A percentile compares a stretch with the other conserved stretches of the same genome.
Evolutionary conservation across 352 stramenopile species (phyloP).

Genomic region (Aphanomyces invadans): DNA sequence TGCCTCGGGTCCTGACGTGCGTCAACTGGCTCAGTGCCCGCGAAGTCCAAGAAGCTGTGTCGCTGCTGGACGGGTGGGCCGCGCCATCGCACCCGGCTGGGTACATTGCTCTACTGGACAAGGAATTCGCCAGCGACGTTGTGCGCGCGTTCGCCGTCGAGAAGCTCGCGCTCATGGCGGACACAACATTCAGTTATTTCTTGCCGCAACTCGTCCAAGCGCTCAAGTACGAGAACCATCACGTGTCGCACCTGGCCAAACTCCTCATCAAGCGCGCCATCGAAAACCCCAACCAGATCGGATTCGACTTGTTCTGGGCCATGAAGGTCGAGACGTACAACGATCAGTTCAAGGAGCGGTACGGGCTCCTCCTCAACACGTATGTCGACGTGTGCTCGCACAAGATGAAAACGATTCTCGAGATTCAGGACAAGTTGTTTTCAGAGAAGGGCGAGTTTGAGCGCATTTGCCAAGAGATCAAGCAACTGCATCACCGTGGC

Average conservation of each 20-base stretch:
- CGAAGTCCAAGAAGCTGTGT: slow-evolving; percentile 63
- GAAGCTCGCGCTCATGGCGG: slow-evolving; percentile 71
- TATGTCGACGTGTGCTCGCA: slow-evolving; percentile 80
- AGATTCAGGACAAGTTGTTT: slow-evolving; percentile 84
- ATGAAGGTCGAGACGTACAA: slow-evolving; percentile 87
- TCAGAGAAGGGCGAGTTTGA: slow-evolving; percentile 75
- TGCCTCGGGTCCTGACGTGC: slow-evolving; percentile 71
- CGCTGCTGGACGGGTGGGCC: slow-evolving; percentile 56
- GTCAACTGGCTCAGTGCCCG: slow-evolving; percentile 73
- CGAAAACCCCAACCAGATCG: slow-evolving; percentile 85
- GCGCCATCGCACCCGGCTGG: slow-evolving; percentile 66
- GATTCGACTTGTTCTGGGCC: slow-evolving; percentile 85
- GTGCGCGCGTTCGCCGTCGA: slow-evolving; percentile 67
- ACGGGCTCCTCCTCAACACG: slow-evolving; percentile 75
- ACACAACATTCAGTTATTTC: slow-evolving; percentile 85
- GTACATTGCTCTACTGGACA: slow-evolving; percentile 81
- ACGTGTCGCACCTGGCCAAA: slow-evolving; percentile 63
- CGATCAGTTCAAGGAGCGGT: slow-evolving; percentile 71
- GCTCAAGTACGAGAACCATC: slow-evolving; percentile 86
- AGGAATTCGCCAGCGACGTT: slow-evolving; percentile 67
- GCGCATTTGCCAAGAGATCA: slow-evolving; percentile 75
- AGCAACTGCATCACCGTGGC: slow-evolving; percentile 78
- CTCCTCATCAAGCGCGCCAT: slow-evolving; percentile 79
- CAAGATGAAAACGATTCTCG: slow-evolving; percentile 89
- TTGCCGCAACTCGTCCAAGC: slow-evolving; percentile 84